These are phyloP conservation scores for Gossypium rotundifolium DNA, from an alignment of 345 rosid species.

Conservation along the genomic window DNA sequence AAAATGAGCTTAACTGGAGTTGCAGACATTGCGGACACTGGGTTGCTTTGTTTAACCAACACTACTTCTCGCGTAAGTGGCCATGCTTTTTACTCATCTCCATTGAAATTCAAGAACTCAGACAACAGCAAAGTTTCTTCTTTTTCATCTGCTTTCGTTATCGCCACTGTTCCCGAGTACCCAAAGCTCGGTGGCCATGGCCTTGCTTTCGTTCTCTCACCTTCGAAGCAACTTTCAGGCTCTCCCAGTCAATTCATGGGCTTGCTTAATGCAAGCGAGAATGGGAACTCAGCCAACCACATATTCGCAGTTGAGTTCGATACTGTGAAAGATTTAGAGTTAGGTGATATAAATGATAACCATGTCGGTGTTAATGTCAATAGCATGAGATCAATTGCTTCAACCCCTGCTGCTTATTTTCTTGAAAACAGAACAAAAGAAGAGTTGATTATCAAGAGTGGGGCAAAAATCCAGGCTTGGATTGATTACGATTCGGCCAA, in stretches of 20 bases:
- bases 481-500: conserved; percentile 65
- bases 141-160: conserved; percentile 78
- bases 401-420: conserved; percentile 53
- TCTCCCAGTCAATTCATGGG: conserved; percentile 65
- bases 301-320: conserved; percentile 86
- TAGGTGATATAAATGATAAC: conserved; percentile 64
- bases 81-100: conserved; percentile 75
- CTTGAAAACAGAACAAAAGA: conserved; percentile 30
- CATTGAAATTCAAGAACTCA: conserved; percentile 47
- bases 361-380: conserved; percentile 81
- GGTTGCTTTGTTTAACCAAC: conserved; percentile 58
- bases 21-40: conserved; percentile 44
- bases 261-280: conserved; percentile 40
- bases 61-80: conserved; percentile 45
- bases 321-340: conserved; percentile 61
- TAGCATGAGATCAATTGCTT: conserved; percentile 46
- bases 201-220: conserved; percentile 60
- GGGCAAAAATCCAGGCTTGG: conserved; percentile 66
- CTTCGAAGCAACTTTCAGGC: conserved; percentile 40
- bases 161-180: conserved; percentile 63
- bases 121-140: conserved; percentile 36
- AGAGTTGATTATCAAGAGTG: conserved; percentile 42
- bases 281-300: conserved; percentile 32
- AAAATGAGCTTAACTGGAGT: conserved; percentile 43
- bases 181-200: conserved; percentile 78